Evolutionary conservation across 2,329 filamentous ascomycete species (phyloP).

Genomic region (Hirsutella thompsonii): DNA sequence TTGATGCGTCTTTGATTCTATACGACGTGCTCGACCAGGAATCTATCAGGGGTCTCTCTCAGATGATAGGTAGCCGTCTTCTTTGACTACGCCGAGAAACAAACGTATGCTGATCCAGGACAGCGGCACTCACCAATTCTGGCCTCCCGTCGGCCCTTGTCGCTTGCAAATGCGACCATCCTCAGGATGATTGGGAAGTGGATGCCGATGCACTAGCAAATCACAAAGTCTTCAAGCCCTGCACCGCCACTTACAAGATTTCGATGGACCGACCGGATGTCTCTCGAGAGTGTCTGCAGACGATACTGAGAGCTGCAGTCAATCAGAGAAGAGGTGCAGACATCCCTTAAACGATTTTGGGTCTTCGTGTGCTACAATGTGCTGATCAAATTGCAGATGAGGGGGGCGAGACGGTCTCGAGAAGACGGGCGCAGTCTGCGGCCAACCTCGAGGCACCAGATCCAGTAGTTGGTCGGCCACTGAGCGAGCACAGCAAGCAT

Average conservation of each 20-base stretch:
- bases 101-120: slow-evolving; percentile 2
- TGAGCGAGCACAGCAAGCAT: slow-evolving; percentile 51
- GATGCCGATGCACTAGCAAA: slow-evolving; percentile 51
- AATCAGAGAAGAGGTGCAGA: slow-evolving; percentile 53
- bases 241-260: slow-evolving; percentile 61
- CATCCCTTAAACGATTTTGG: background rate
- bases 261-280: slow-evolving; percentile 58
- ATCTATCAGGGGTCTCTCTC: slow-evolving; percentile 61
- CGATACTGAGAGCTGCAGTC: slow-evolving; percentile 62
- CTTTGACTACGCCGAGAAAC: background rate
- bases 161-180: slow-evolving; percentile 80
- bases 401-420: slow-evolving; percentile 28
- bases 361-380: background rate
- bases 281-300: slow-evolving; percentile 62
- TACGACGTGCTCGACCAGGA: slow-evolving; percentile 77
- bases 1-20: slow-evolving; percentile 74
- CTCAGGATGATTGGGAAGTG: slow-evolving; percentile 55
- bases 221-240: slow-evolving; percentile 53
- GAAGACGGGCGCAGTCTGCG: slow-evolving; percentile 47
- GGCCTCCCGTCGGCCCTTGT: slow-evolving; percentile 68
- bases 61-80: slow-evolving; percentile 52
- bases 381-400: slow-evolving; percentile 18
- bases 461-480: slow-evolving; percentile 33
- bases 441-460: slow-evolving; percentile 47
- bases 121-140: slow-evolving; percentile 63